Conservation (phyloP, 2,329 filamentous ascomycete species). For the Fusarium camptoceras region DNA sequence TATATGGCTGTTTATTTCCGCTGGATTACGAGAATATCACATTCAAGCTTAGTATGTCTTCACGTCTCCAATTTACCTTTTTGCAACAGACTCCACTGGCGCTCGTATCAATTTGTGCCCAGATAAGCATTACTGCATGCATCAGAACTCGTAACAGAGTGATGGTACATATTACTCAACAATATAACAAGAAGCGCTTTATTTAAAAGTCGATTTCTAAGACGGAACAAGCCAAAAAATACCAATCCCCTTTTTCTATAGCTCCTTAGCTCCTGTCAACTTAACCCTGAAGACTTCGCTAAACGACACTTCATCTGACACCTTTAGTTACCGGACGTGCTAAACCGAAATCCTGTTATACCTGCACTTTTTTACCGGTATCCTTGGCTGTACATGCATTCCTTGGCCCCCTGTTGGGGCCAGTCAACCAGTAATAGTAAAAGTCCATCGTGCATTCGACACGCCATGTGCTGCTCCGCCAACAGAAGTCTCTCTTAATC, state of each 20-base stretch:
- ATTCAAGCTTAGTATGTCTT: neutral
- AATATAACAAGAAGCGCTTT: constrained; percentile 11
- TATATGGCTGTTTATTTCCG: constrained; percentile 10
- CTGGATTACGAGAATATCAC: constrained; percentile 12
- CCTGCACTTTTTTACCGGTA: neutral
- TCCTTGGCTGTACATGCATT: neutral
- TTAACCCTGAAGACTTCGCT: constrained; percentile 1
- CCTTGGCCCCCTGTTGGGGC: neutral
- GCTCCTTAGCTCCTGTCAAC: neutral
- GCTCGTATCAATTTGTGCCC: neutral
- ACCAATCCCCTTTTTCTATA: neutral
- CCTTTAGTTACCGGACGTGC: neutral
- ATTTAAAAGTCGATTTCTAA: neutral
- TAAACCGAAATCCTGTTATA: neutral
- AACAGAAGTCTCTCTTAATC: constrained; percentile 58
- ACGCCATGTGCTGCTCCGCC: neutral
- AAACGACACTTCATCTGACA: neutral
- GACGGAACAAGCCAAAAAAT: neutral
- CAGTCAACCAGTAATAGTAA: neutral
- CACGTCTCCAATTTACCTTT: neutral
- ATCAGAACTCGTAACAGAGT: constrained; percentile 12
- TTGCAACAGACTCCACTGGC: neutral
- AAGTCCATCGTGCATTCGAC: neutral
- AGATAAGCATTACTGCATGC: neutral
- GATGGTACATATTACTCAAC: constrained; percentile 3